Evolutionary conservation across 2,329 filamentous ascomycete genomes (phyloP).

Genomic region (Calycina herbarum): DNA sequence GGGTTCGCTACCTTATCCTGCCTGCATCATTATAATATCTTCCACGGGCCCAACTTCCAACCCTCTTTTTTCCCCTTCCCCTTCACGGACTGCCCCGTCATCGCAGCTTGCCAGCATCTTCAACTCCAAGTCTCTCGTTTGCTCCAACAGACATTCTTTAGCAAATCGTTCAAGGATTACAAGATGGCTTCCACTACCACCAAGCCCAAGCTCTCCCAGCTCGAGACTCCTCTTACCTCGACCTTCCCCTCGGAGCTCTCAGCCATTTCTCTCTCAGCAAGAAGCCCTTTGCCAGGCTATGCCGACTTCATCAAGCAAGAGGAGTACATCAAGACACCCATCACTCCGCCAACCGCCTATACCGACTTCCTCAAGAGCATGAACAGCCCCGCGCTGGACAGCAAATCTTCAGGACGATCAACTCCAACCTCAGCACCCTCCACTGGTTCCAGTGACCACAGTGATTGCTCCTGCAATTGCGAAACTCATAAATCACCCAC

Average conservation of each 20-base stretch:
- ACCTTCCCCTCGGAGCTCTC: slow-evolving; percentile 60
- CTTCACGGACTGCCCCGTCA: slow-evolving; percentile 33
- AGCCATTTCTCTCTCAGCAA: slow-evolving; percentile 51
- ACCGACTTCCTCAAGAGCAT: slow-evolving; percentile 89
- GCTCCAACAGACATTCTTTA: slow-evolving; percentile 31
- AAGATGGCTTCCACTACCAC: slow-evolving; percentile 33
- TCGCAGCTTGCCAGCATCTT: slow-evolving; percentile 32
- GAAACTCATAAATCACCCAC: slow-evolving; percentile 55
- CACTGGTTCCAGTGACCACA: slow-evolving; percentile 46
- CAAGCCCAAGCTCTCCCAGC: slow-evolving; percentile 58
- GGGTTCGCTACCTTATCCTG: slow-evolving; percentile 17
- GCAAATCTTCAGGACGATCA: slow-evolving; percentile 45
- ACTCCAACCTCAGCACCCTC: slow-evolving; percentile 47
- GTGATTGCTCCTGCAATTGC: slow-evolving; percentile 58
- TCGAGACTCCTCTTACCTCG: slow-evolving; percentile 62
- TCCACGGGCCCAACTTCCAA: slow-evolving; percentile 19
- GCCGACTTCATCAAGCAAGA: slow-evolving; percentile 69
- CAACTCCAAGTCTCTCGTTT: slow-evolving; percentile 33
- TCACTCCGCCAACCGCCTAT: slow-evolving; percentile 87
- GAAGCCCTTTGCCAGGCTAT: slow-evolving; percentile 66
- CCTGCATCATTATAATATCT: slow-evolving; percentile 34
- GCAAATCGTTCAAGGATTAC: slow-evolving; percentile 21
- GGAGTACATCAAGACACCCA: slow-evolving; percentile 72
- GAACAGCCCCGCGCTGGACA: slow-evolving; percentile 42
- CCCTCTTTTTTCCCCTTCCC: slow-evolving; percentile 21